Base-by-base conservation (phyloP, 177 flowering plant genomes). In the Vitis hybrid region DNA sequence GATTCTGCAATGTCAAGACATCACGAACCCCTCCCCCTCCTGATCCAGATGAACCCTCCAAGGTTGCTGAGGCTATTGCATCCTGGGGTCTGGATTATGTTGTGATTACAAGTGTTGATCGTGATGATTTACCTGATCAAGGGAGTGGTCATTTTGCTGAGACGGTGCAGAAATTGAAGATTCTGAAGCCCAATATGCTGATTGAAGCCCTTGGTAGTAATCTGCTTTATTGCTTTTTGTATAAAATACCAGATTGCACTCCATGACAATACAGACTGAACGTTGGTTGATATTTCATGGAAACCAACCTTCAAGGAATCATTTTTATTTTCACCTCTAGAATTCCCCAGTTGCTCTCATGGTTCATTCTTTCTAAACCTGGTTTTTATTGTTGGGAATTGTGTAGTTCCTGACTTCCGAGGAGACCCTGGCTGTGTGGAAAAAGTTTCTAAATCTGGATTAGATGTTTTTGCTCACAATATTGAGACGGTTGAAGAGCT, bases 401-500 rank as follows among this genome's bases (percentile, higher is more conserved):
- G 4, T 85, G 80, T 73, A 92, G 98, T 91, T 76, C 99, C 99
- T 80, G 97, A 95, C 84, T 93, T 91, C 62, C 91, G 91, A 40
- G 99, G 98, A 72, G 93, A 93, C 48, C 12, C 81, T 32, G 74
- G 75, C 66, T 95, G 97, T 74, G 96, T 95, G 12, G 93, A 90
- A 81, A 89, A 82, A 75, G 97, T 95, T 52, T 87, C 98, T 17
- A 83, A 70, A 72, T 93, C 98, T 59, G 99, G 99, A 65, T 75
- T 95, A 70, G 97, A 93, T 83, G 97, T 95, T 65, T 84, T 91
- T 82, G 99, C 99, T 56, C 99, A 95, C 75, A 95, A 95, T 69
- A 95, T 95, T 75, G 99, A 95, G 80, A 93, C 99, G 48, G 99
- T 95, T 58, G 99, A 95, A 81, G 98, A 95, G 82, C 98, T 95